A percentile compares a stretch with the other conserved stretches of the same genome.
Conservation (phyloP, 805 yeast genomes). For the Metschnikowia proteae region DNA sequence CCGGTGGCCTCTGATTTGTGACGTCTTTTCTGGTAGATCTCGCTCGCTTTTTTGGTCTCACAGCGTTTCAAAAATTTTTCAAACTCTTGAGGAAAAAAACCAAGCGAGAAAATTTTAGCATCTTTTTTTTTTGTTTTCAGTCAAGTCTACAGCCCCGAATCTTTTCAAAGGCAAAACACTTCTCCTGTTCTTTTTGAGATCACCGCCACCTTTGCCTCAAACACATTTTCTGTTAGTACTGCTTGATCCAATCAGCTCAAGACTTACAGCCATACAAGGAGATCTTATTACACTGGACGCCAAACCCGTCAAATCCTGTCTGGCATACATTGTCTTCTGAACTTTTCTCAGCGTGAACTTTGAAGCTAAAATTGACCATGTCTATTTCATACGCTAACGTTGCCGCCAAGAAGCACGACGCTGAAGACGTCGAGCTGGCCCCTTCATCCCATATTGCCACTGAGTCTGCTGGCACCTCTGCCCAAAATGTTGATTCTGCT, state of each 20-base stretch:
- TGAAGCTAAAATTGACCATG: constrained; percentile 4
- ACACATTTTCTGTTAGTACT: constrained; percentile 2
- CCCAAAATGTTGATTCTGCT: constrained; percentile 6
- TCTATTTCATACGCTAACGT: constrained; percentile 41
- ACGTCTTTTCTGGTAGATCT: constrained; percentile 2
- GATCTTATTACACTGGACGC: background rate
- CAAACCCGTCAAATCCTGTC: background rate
- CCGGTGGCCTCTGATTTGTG: constrained; percentile 2
- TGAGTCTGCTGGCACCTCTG: constrained; percentile 5
- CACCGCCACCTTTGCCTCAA: background rate
- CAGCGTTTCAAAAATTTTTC: constrained; percentile 6
- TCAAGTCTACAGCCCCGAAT: constrained; percentile 3
- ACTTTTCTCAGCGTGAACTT: constrained; percentile 2
- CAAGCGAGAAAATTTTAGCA: constrained; percentile 4
- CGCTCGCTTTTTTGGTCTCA: constrained; percentile 4
- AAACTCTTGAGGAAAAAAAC: constrained; percentile 6
- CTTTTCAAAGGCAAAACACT: constrained; percentile 1
- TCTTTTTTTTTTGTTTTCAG: constrained; percentile 2
- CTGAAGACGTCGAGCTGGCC: constrained; percentile 9
- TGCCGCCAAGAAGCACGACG: constrained; percentile 34
- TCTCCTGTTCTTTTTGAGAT: background rate
- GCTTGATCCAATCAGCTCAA: background rate
- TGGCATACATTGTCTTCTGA: background rate
- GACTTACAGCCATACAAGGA: background rate
- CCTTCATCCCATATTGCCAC: constrained; percentile 4